Evolutionary conservation across 441 rosid species (phyloP).

Genomic region (Daphne laureola): DNA sequence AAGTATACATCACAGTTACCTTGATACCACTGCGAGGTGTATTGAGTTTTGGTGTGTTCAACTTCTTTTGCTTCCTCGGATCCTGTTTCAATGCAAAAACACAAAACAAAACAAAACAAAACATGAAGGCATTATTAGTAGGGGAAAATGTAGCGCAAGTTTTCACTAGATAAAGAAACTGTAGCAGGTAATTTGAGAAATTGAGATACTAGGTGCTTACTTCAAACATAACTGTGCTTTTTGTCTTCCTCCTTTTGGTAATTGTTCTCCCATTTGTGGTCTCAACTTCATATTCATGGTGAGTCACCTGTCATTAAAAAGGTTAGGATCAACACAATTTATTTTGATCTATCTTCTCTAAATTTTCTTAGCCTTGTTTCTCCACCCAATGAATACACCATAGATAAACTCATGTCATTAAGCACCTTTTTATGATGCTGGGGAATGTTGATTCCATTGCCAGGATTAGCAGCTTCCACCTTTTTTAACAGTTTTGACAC

Average conservation of each 20-base stretch:
- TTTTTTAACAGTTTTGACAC: slow-evolving; percentile 46
- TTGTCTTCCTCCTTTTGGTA: slow-evolving; percentile 68
- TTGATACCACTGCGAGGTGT: slow-evolving; percentile 41
- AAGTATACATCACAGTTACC: slow-evolving; percentile 29
- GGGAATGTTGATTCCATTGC: slow-evolving; percentile 41
- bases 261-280: slow-evolving; percentile 52
- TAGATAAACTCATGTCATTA: no score
- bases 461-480: slow-evolving; percentile 39
- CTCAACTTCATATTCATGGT: slow-evolving; percentile 73
- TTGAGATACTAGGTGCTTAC: slow-evolving; percentile 24
- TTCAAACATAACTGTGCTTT: slow-evolving; percentile 69
- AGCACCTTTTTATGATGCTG: slow-evolving; percentile 62
- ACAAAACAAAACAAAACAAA: no score
- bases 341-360: no score
- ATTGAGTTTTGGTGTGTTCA: slow-evolving; percentile 39
- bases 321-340: slow-evolving; percentile 7
- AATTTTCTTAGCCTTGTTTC: no score
- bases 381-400: no score
- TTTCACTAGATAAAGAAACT: neutral
- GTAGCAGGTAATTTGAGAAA: slow-evolving; percentile 3
- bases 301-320: slow-evolving; percentile 51
- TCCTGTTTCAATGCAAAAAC: slow-evolving; percentile 34
- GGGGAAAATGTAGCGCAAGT: neutral
- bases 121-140: slow-evolving; percentile 13
- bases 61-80: slow-evolving; percentile 44